These are phyloP conservation scores for Helianthus tuberosus DNA, from an alignment of 129 eudicot genomes.

Conservation along the genomic window DNA sequence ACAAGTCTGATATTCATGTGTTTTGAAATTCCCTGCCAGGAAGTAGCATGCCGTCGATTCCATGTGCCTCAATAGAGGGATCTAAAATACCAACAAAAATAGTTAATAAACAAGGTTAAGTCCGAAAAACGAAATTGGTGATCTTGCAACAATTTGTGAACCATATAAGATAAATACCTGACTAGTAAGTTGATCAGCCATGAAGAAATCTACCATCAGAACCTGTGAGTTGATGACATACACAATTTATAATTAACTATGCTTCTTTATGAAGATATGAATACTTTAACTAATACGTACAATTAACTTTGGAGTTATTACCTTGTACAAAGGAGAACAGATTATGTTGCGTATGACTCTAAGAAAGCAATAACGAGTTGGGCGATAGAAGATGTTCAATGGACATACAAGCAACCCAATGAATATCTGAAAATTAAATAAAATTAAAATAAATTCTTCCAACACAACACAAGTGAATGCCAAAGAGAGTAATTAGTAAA, in stretches of 20 bases:
- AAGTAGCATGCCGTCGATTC: constrained; percentile 94
- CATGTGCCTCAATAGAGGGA: constrained; percentile 89
- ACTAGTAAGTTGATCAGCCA: constrained; percentile 98
- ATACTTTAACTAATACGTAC: too few species aligned
- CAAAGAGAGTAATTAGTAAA: background rate
- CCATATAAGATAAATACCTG: constrained; percentile 51
- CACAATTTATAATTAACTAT: background rate
- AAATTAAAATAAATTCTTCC: too few species aligned
- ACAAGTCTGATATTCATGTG: constrained; percentile 70
- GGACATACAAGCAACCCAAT: constrained; percentile 71
- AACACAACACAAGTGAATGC: background rate
- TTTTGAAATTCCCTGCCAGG: constrained; percentile 70
- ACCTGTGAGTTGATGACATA: constrained; percentile 51
- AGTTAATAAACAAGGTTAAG: background rate
- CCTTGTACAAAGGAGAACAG: constrained; percentile 98
- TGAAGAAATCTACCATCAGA: constrained; percentile 88
- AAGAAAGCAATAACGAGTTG: constrained; percentile 84
- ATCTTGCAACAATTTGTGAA: background rate
- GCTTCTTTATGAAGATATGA: background rate
- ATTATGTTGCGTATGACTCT: constrained; percentile 83
- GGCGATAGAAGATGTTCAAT: constrained; percentile 71
- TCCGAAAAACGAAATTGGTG: background rate
- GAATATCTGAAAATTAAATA: constrained; percentile 43
- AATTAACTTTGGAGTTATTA: constrained; percentile 25
- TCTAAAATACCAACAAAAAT: constrained; percentile 38